phyloP scores from a whole-genome alignment of 225 moss, liverwort and hornwort genomes.

The Pseudoscleropodium purum region DNA sequence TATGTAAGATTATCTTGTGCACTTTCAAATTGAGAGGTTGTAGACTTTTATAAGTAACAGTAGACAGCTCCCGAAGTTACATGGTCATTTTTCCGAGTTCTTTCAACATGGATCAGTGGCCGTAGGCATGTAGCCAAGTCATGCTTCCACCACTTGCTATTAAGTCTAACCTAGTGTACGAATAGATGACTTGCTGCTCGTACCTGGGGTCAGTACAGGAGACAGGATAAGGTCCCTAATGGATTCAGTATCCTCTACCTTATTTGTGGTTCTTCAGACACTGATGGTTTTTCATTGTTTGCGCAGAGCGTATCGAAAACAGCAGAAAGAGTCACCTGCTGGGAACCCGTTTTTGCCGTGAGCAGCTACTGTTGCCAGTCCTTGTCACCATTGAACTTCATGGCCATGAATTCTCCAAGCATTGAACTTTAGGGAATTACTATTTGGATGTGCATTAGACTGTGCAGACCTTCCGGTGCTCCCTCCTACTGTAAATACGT shows the following conservation, averaged over 20 bases:
- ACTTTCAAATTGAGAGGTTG: neutral
- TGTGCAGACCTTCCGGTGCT: neutral
- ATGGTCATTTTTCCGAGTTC: neutral
- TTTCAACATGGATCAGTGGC: neutral
- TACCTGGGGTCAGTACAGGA: neutral
- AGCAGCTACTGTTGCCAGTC: neutral
- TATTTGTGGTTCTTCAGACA: neutral
- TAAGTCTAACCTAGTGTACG: neutral
- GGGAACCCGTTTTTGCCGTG: slow-evolving; percentile 45
- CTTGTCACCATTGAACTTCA: neutral
- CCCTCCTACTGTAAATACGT: neutral
- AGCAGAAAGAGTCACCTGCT: slow-evolving; percentile 43
- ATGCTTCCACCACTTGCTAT: neutral
- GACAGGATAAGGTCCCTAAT: too few species aligned
- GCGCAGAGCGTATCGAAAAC: slow-evolving; percentile 43
- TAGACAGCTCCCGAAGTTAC: neutral
- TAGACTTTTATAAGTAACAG: neutral
- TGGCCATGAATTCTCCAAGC: neutral
- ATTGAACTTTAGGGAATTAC: neutral
- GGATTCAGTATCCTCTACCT: neutral
- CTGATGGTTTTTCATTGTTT: neutral
- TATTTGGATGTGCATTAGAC: neutral
- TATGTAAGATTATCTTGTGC: neutral
- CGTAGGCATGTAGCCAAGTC: neutral
- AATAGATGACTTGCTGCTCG: neutral